A percentile compares a stretch with the other conserved stretches of the same genome.
phyloP scores from a whole-genome alignment of 2,329 filamentous ascomycete genomes.

The Uncinocarpus reesii region DNA sequence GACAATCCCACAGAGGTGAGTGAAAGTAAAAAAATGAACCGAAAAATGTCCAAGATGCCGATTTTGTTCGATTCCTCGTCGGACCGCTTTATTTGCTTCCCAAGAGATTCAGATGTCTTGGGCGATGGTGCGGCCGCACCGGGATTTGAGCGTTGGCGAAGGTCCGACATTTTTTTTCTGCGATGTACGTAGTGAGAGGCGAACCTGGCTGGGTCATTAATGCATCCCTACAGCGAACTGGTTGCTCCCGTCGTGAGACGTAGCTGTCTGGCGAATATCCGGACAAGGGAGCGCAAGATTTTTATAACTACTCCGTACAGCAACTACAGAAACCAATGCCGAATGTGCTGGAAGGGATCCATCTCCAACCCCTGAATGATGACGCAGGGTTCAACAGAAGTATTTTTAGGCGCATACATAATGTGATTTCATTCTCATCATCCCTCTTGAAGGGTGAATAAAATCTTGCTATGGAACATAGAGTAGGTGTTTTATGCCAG shows the following conservation, averaged over 20 bases:
- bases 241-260: background rate
- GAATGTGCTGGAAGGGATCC: no score
- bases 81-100: conserved; percentile 2
- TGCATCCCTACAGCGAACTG: no score
- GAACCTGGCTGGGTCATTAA: no score
- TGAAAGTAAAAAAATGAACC: conserved; percentile 13
- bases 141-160: conserved; percentile 4
- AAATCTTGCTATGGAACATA: no score
- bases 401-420: background rate
- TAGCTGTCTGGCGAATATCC: no score
- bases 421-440: background rate
- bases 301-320: background rate
- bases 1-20: conserved; percentile 45
- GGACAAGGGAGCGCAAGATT: no score
- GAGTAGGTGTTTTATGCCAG: no score
- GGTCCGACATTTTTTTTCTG: background rate
- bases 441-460: no score
- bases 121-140: background rate
- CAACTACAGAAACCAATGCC: no score
- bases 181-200: no score
- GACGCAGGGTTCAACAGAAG: no score
- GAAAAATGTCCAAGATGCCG: conserved; percentile 17
- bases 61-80: conserved; percentile 14
- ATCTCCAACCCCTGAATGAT: background rate
- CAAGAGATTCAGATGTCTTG: conserved; percentile 3